Percentiles rank a stretch among this genome's conserved stretches.
Conservation (phyloP, 805 yeast species). For the Yarrowia divulgata region DNA sequence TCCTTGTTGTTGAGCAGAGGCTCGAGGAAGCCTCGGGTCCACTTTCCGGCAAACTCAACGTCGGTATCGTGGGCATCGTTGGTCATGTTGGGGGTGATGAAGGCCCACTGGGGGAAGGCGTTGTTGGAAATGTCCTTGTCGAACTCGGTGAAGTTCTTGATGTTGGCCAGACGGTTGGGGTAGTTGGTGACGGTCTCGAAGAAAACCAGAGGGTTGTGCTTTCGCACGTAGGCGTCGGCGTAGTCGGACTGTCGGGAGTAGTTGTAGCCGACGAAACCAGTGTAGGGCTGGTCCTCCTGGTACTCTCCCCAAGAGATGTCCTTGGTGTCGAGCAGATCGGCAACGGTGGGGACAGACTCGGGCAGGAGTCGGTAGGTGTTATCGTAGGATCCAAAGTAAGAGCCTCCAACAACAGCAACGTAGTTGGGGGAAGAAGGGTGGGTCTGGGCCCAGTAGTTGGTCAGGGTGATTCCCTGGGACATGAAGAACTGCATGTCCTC, state of each 20-base stretch:
- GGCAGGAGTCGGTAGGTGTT: conserved; percentile 58
- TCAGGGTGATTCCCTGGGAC: conserved; percentile 55
- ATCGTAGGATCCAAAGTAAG: conserved; percentile 58
- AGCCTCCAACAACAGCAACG: conserved; percentile 59
- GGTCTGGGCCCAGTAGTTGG: conserved; percentile 61
- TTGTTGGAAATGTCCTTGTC: conserved; percentile 53
- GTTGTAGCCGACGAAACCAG: conserved; percentile 60
- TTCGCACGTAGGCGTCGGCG: conserved; percentile 60
- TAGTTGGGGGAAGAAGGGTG: conserved; percentile 65
- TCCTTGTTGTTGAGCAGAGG: conserved; percentile 56
- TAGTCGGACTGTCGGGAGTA: conserved; percentile 55
- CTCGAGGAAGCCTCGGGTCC: conserved; percentile 56
- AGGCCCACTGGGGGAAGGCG: conserved; percentile 59
- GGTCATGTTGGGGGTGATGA: conserved; percentile 63
- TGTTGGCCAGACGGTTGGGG: conserved; percentile 53
- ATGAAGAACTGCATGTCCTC: conserved; percentile 56
- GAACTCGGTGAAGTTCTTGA: conserved; percentile 59
- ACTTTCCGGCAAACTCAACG: conserved; percentile 56
- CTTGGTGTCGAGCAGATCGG: conserved; percentile 57
- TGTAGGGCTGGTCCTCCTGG: conserved; percentile 61
- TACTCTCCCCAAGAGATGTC: conserved; percentile 62
- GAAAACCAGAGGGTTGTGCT: conserved; percentile 59
- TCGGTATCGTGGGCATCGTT: conserved; percentile 61
- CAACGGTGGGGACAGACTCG: conserved; percentile 56
- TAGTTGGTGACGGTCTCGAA: conserved; percentile 54